Evolutionary conservation across 2,329 filamentous ascomycete species (phyloP).

Genomic region (Stagonosporopsis chrysanthemi): DNA sequence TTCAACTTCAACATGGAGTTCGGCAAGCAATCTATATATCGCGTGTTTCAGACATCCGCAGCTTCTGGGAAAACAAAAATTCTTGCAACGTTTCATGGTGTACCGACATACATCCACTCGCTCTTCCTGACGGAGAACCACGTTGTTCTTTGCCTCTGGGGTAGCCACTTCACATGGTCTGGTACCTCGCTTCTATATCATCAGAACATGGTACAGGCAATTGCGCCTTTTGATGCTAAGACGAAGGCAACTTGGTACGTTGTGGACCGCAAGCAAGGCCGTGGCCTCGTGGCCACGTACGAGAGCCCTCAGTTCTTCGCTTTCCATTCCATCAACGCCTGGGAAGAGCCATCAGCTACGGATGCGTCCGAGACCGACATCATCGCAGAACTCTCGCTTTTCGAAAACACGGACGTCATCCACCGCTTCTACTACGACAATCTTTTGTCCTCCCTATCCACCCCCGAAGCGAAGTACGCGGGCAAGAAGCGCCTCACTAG

Average conservation of each 20-base stretch:
- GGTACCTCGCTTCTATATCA: conserved; percentile 70
- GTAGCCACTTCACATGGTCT: conserved; percentile 64
- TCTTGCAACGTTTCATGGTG: conserved; percentile 68
- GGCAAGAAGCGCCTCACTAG: conserved; percentile 37
- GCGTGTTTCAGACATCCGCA: conserved; percentile 71
- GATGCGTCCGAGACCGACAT: conserved; percentile 59
- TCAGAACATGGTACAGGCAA: conserved; percentile 72
- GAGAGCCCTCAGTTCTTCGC: conserved; percentile 74
- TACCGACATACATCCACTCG: conserved; percentile 81
- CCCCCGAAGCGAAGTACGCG: conserved; percentile 20
- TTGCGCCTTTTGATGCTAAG: conserved; percentile 67
- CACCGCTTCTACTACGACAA: conserved; percentile 69
- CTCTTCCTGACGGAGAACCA: conserved; percentile 76
- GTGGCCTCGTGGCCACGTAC: conserved; percentile 73
- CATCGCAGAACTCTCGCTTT: conserved; percentile 70
- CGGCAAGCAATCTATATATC: conserved; percentile 66
- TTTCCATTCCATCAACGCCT: conserved; percentile 82
- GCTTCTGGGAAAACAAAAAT: conserved; percentile 72
- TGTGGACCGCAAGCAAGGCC: conserved; percentile 68
- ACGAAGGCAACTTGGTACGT: conserved; percentile 74
- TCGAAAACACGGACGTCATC: conserved; percentile 70
- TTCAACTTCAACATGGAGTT: conserved; percentile 84
- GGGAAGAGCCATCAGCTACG: conserved; percentile 63
- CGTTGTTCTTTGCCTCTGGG: conserved; percentile 76
- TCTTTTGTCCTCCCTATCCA: conserved; percentile 30